A percentile compares a stretch with the other conserved stretches of the same genome.
Conservation (phyloP, 1,284 basidiomycete genomes). For the Fistulinella staudtii region DNA sequence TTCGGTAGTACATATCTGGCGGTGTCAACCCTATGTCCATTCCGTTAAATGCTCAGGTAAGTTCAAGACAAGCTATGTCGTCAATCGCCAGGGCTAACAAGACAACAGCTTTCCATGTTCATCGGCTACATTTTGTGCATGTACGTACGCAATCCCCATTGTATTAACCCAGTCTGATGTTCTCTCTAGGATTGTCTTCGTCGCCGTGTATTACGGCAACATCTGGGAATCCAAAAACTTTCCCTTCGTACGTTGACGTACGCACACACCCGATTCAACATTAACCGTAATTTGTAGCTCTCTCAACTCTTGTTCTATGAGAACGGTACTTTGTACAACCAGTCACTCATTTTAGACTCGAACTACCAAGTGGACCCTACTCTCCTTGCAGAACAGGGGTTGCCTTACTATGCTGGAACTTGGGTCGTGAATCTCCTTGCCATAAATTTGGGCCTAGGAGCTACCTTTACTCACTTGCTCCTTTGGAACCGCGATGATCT, state of each 20-base stretch:
- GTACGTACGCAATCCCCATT: slow-evolving; percentile 23
- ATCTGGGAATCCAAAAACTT: slow-evolving; percentile 46
- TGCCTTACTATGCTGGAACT: slow-evolving; percentile 35
- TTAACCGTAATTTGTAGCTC: slow-evolving; percentile 25
- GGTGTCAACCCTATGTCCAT: slow-evolving; percentile 41
- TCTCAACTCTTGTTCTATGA: slow-evolving; percentile 51
- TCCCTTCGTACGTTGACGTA: slow-evolving; percentile 49
- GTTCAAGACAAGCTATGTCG: too few relatives aligned
- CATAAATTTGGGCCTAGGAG: slow-evolving; percentile 36
- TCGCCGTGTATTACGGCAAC: slow-evolving; percentile 42
- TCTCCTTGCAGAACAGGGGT: slow-evolving; percentile 41
- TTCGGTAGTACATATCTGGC: slow-evolving; percentile 42
- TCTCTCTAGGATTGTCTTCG: slow-evolving; percentile 38
- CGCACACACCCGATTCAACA: neutral
- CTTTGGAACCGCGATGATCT: slow-evolving; percentile 50
- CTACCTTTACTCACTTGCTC: slow-evolving; percentile 49
- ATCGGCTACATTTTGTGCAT: slow-evolving; percentile 45
- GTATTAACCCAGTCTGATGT: slow-evolving; percentile 2
- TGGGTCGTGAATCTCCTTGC: slow-evolving; percentile 39
- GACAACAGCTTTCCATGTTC: slow-evolving; percentile 37
- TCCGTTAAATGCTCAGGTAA: slow-evolving; percentile 41
- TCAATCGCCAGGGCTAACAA: slow-evolving; percentile 3
- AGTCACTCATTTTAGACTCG: slow-evolving; percentile 45
- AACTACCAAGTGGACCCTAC: slow-evolving; percentile 45
- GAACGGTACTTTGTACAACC: slow-evolving; percentile 47